Evolutionary conservation across 164 flowering plant species (phyloP), one percentile per base, ranked within the genome.

Genomic region (Aristolochia fimbriata): DNA sequence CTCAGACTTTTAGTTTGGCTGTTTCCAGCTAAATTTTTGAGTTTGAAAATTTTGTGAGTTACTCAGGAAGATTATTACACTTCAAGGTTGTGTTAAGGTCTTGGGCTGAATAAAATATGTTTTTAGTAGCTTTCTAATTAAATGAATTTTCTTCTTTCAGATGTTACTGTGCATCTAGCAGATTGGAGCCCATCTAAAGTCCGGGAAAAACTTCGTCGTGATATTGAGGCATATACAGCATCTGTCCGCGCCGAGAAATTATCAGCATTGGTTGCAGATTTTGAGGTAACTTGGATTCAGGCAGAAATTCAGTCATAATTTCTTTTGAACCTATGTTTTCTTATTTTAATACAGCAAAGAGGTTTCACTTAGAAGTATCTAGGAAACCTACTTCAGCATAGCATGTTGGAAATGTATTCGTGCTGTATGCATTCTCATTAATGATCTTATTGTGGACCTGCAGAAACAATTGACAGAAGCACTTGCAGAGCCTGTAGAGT

Each of bases 161-260:
- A 85, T 78, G 79, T 73, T 65, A 72, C 78, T 24, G 60, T 86
- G 22, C 25, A 70, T 58, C 93, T 80, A 54, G 87, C 87, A 12
- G 23, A 63, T 25, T 63, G 66, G 66, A 60, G 57, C 21, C 8
- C 55, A 17, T 55, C 60, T 24, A 63, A 56, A 63, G 46, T 56
- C 31, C 53, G 61, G 3, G 66, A 56, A 47, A 63, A 63, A 50
- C 66, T 63, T 55, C 55, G 21, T 21, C 85, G 84, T 70, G 96
- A 86, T 71, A 74, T 89, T 48, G 87, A 83, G 15, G 73, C 74
- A n/a, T 80, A 89, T 69, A 70, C 70, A 31, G 65, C 78, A 54
- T 75, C 79, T 31, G 76, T 82, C 41, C 74, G 81, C 41, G 58
- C 14, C 63, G 66, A 68, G 8, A 86, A 81, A 50, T 55, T 89